These are phyloP conservation scores for Rheum nobile DNA, from an alignment of 148 eudicot species.

Conservation along the genomic window DNA sequence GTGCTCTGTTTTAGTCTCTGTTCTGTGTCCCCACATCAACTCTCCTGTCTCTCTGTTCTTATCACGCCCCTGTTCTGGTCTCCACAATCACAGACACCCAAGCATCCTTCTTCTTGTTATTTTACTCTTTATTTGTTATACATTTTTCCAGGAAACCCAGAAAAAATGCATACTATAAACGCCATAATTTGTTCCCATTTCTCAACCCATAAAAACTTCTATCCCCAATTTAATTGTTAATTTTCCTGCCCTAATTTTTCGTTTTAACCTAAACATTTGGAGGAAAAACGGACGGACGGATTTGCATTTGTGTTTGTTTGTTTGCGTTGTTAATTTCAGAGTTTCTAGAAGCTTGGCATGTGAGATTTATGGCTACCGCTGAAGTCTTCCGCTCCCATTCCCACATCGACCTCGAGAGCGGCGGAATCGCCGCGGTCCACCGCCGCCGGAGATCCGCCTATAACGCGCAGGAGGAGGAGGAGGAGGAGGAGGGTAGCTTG, in stretches of 20 bases:
- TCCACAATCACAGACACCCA: slow-evolving; percentile 15
- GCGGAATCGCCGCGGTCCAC: background rate
- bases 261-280: too few species aligned
- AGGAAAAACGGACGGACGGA: background rate
- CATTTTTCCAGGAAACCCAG: background rate
- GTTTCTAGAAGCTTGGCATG: slow-evolving; percentile 14
- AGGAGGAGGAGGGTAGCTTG: slow-evolving; percentile 12
- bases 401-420: slow-evolving; percentile 7
- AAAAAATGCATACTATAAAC: background rate
- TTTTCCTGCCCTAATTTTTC: background rate
- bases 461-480: background rate
- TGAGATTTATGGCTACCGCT: slow-evolving; percentile 9
- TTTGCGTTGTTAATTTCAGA: slow-evolving; percentile 3
- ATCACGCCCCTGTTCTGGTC: slow-evolving; percentile 11
- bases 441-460: background rate
- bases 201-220: background rate
- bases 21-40: background rate
- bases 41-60: slow-evolving; percentile 10
- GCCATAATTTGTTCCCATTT: background rate
- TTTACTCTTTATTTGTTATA: background rate
- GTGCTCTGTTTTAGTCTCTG: background rate
- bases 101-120: slow-evolving; percentile 12
- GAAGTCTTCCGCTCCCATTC: background rate
- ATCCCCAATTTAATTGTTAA: background rate
- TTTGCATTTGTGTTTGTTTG: background rate